Evolutionary conservation across 2,329 filamentous ascomycete genomes (phyloP).

Genomic region (Phyllachora maydis): DNA sequence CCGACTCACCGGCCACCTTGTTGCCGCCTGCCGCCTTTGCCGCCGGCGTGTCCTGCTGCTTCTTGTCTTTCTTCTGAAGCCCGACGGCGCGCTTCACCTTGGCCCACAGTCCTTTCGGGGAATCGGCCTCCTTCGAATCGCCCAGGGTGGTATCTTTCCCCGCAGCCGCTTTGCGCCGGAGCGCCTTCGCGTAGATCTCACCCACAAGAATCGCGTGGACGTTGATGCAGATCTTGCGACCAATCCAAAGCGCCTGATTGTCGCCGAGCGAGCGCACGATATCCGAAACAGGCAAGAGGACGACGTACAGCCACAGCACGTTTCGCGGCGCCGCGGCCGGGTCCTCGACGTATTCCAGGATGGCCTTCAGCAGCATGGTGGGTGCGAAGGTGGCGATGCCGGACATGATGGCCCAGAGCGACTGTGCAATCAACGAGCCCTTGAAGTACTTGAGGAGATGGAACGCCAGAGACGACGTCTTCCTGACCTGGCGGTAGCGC

Average conservation of each 20-base stretch:
- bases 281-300: constrained; percentile 69
- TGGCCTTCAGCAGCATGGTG: constrained; percentile 75
- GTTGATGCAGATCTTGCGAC: constrained; percentile 83
- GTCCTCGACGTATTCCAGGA: constrained; percentile 83
- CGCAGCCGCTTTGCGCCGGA: constrained; percentile 74
- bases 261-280: constrained; percentile 64
- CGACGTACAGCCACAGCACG: constrained; percentile 90
- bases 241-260: constrained; percentile 78
- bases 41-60: constrained; percentile 14
- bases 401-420: constrained; percentile 56
- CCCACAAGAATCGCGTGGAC: constrained; percentile 89
- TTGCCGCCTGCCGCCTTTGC: constrained; percentile 12
- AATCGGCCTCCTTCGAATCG: constrained; percentile 23
- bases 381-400: constrained; percentile 80
- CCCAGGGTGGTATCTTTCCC: constrained; percentile 55
- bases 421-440: constrained; percentile 53
- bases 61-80: constrained; percentile 30
- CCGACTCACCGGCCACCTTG: constrained; percentile 16
- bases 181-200: constrained; percentile 89
- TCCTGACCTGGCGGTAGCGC: constrained; percentile 70
- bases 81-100: constrained; percentile 36
- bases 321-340: constrained; percentile 57
- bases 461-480: constrained; percentile 56
- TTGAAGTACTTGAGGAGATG: constrained; percentile 78
- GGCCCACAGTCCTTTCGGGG: constrained; percentile 17